Evolutionary conservation across 305 asterid genomes (phyloP).

Genomic region (Vinca major): DNA sequence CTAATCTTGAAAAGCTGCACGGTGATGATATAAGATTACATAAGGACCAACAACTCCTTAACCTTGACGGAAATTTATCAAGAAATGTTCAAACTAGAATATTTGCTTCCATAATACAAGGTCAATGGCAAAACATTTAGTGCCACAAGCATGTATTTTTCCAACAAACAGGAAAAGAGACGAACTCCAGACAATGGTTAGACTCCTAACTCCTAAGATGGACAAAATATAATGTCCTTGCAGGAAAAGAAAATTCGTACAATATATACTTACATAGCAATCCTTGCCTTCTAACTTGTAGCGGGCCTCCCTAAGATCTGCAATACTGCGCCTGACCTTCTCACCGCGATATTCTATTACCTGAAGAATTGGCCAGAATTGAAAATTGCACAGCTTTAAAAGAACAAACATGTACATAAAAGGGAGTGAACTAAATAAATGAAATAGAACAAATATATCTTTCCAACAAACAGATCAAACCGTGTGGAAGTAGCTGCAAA

Average conservation of each 20-base stretch:
- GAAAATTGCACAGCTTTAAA: conserved; percentile 9
- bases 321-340: conserved; percentile 75
- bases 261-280: conserved; percentile 72
- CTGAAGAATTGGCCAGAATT: conserved; percentile 30
- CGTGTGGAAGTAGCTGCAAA: not conserved
- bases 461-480: not conserved
- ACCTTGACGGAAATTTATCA: not conserved
- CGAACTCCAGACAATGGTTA: not conserved
- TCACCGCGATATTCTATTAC: conserved; percentile 89
- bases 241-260: conserved; percentile 12
- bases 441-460: not conserved
- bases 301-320: conserved; percentile 78
- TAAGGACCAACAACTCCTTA: not conserved
- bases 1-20: conserved; percentile 93
- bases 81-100: not conserved
- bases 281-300: conserved; percentile 75
- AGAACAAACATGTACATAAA: not conserved
- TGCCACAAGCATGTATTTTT: not conserved
- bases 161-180: not conserved
- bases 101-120: conserved; percentile 1
- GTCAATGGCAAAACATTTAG: not conserved
- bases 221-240: not conserved
- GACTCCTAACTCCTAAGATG: no score
- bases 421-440: no score
- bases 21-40: not conserved